Evolutionary conservation across 495 filamentous ascomycete species (phyloP).

Genomic region (Tuber indicum): DNA sequence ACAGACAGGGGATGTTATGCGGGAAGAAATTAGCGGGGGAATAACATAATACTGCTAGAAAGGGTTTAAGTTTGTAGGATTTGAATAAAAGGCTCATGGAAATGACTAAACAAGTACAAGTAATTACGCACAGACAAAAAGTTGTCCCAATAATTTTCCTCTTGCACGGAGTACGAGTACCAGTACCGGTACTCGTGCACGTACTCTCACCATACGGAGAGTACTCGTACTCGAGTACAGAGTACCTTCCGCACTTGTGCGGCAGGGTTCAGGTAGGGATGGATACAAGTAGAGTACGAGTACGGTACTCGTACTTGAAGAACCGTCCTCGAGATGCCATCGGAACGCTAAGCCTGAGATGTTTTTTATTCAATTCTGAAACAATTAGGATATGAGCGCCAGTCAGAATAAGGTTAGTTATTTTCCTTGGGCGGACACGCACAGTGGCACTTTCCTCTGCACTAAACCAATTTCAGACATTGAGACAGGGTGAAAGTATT

Average conservation of each 20-base stretch:
- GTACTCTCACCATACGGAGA: too few relatives aligned
- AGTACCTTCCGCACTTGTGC: not conserved
- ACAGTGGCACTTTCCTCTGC: slow-evolving; percentile 14
- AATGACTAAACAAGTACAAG: too few relatives aligned
- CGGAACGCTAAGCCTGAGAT: not conserved
- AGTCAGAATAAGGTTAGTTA: slow-evolving; percentile 33
- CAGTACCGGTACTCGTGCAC: not conserved
- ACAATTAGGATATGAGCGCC: slow-evolving; percentile 27
- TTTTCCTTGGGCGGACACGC: slow-evolving; percentile 26
- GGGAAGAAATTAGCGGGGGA: too few relatives aligned
- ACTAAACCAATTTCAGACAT: slow-evolving; percentile 11
- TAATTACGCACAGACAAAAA: too few relatives aligned
- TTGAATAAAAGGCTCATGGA: too few relatives aligned
- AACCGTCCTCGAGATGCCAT: not conserved
- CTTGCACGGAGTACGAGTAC: too few relatives aligned
- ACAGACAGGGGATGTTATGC: too few relatives aligned
- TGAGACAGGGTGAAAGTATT: slow-evolving; percentile 11
- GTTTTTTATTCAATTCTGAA: slow-evolving; percentile 22
- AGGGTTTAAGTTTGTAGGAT: too few relatives aligned
- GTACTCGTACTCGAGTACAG: too few relatives aligned
- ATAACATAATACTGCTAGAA: too few relatives aligned
- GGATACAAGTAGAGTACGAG: too few relatives aligned
- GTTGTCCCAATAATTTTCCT: too few relatives aligned
- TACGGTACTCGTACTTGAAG: not conserved
- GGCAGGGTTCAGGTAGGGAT: not conserved